Conservation (phyloP, 2,329 filamentous ascomycete species). For the Aspergillus ustus region DNA sequence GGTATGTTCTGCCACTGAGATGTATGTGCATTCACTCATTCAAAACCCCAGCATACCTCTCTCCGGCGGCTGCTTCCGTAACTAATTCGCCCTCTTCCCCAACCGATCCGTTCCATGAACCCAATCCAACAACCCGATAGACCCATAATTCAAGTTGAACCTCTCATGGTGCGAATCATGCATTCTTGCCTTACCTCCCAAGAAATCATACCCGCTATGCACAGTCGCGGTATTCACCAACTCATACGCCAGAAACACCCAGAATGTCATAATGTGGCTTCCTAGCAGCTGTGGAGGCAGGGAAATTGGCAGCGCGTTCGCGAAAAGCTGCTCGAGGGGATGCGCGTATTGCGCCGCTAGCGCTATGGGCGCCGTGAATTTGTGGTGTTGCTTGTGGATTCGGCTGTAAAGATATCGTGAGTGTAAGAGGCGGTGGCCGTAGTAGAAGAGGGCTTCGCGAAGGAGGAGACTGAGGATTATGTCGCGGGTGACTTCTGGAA, state of each 20-base stretch:
- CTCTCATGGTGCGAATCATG: slow-evolving; percentile 64
- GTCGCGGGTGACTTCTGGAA: slow-evolving; percentile 41
- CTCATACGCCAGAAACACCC: slow-evolving; percentile 55
- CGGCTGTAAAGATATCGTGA: slow-evolving; percentile 52
- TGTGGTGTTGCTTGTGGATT: slow-evolving; percentile 63
- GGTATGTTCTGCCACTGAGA: not conserved
- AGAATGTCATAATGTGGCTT: slow-evolving; percentile 58
- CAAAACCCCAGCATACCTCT: no score
- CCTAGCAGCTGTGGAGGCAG: slow-evolving; percentile 54
- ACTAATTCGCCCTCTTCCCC: not conserved
- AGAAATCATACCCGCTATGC: slow-evolving; percentile 64
- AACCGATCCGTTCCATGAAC: slow-evolving; percentile 52
- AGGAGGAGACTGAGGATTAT: slow-evolving; percentile 47
- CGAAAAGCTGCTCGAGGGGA: slow-evolving; percentile 59
- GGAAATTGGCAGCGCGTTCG: slow-evolving; percentile 58
- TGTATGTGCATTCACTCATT: no score
- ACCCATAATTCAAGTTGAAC: slow-evolving; percentile 61
- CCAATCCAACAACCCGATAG: slow-evolving; percentile 59
- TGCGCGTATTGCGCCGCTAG: slow-evolving; percentile 63
- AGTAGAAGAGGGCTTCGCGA: slow-evolving; percentile 63
- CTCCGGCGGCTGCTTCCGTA: no score
- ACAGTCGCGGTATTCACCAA: slow-evolving; percentile 59
- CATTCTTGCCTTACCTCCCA: slow-evolving; percentile 48
- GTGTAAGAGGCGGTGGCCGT: slow-evolving; percentile 60
- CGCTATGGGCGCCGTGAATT: slow-evolving; percentile 60